Evolutionary conservation across 768 basidiomycete genomes (phyloP).

Genomic region (Mycena leptocephala): DNA sequence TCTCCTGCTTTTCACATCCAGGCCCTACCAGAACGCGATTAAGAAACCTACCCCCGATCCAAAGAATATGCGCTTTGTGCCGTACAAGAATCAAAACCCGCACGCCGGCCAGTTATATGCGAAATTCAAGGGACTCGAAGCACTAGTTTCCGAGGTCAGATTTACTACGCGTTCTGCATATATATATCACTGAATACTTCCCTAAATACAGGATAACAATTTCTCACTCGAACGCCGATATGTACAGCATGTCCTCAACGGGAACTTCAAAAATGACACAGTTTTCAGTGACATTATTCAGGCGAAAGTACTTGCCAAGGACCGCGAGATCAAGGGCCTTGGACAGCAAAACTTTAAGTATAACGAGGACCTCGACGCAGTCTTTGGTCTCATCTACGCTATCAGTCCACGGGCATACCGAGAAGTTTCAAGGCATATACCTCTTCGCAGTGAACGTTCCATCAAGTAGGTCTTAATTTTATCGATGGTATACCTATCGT

Average conservation of each 20-base stretch:
- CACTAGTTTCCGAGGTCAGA: neutral
- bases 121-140: neutral
- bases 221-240: constrained; percentile 25
- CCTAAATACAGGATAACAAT: neutral
- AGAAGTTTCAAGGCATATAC: constrained; percentile 30
- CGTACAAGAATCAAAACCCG: neutral
- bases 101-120: neutral
- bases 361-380: constrained; percentile 36
- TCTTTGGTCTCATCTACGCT: constrained; percentile 31
- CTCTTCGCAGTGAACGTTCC: constrained; percentile 19
- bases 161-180: neutral
- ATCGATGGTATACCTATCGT: neutral
- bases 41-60: neutral
- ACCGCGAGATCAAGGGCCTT: constrained; percentile 35
- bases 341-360: constrained; percentile 47
- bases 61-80: neutral
- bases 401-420: constrained; percentile 38
- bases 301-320: constrained; percentile 28
- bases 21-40: neutral
- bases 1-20: neutral
- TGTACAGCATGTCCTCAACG: constrained; percentile 30
- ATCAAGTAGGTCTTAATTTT: constrained; percentile 29
- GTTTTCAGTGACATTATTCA: constrained; percentile 42
- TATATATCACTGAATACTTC: neutral
- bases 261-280: constrained; percentile 37